A percentile compares a stretch with the other conserved stretches of the same genome.
Conservation (phyloP, 805 yeast genomes). For the Lachancea lanzarotensis region DNA sequence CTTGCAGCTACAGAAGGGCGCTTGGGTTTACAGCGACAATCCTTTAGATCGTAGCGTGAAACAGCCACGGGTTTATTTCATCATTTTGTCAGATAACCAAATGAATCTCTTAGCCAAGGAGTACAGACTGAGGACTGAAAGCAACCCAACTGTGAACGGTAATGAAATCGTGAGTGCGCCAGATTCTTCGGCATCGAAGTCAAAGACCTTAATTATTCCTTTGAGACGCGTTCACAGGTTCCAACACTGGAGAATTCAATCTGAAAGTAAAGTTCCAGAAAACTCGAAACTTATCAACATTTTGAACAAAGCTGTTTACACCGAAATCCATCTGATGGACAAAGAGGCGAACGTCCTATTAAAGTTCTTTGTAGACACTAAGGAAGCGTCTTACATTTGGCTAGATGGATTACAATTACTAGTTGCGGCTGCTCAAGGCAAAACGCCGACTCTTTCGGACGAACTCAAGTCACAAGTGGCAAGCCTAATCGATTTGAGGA, state of each 20-base stretch:
- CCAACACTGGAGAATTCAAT: constrained; percentile 43
- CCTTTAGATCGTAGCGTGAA: constrained; percentile 34
- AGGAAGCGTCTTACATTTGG: constrained; percentile 66
- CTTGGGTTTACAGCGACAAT: constrained; percentile 68
- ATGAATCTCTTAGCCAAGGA: constrained; percentile 55
- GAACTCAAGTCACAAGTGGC: constrained; percentile 42
- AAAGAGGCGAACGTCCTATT: constrained; percentile 39
- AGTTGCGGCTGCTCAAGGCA: constrained; percentile 22
- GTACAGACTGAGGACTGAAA: constrained; percentile 41
- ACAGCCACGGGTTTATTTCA: constrained; percentile 43
- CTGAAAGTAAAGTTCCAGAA: constrained; percentile 39
- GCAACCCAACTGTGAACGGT: constrained; percentile 53
- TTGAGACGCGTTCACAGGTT: constrained; percentile 46
- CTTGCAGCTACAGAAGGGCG: constrained; percentile 63
- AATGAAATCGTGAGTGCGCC: constrained; percentile 34
- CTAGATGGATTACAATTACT: constrained; percentile 65
- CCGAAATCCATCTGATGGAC: constrained; percentile 47
- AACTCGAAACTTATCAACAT: constrained; percentile 47
- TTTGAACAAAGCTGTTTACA: constrained; percentile 50
- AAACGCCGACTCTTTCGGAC: constrained; percentile 29
- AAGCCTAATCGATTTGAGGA: constrained; percentile 40
- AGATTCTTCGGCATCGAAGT: constrained; percentile 8
- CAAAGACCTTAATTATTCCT: constrained; percentile 38
- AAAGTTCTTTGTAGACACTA: constrained; percentile 63
- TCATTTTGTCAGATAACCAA: constrained; percentile 62